Conservation (phyloP, 108 stramenopile species). For the Cyclotella atomus region DNA sequence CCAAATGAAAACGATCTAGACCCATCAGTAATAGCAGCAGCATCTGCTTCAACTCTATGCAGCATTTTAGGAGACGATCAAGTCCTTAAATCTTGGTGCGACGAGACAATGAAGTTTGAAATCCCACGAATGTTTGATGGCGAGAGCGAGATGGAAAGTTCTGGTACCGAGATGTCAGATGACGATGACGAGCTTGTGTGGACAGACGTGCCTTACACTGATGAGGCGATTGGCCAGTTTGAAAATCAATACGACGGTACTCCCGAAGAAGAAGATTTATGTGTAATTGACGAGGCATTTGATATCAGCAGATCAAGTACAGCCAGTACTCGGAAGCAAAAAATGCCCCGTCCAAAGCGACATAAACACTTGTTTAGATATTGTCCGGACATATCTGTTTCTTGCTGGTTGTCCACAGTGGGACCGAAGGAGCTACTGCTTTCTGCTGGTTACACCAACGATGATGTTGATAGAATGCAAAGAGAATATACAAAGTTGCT, state of each 20-base stretch:
- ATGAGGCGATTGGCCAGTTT: not conserved
- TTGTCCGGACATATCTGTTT: constrained; percentile 11
- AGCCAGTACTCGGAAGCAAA: not conserved
- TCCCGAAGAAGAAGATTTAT: constrained; percentile 10
- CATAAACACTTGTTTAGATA: constrained; percentile 17
- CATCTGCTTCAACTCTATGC: not conserved
- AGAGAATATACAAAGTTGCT: constrained; percentile 7
- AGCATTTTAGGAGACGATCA: not conserved
- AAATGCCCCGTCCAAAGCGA: constrained; percentile 6
- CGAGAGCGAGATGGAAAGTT: not conserved
- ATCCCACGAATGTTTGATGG: not conserved
- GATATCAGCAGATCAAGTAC: not conserved
- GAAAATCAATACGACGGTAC: not conserved
- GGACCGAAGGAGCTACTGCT: constrained; percentile 5
- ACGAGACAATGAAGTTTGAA: not conserved
- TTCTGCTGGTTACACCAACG: constrained; percentile 13
- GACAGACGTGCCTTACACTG: not conserved
- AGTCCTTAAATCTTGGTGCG: constrained; percentile 2
- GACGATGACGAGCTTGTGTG: constrained; percentile 9
- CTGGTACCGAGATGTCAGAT: not conserved
- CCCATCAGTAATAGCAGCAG: constrained; percentile 5
- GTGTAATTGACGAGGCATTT: constrained; percentile 7
- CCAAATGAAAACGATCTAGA: not conserved
- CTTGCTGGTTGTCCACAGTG: constrained; percentile 18
- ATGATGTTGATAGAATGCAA: not conserved